Conservation (phyloP, 2,329 filamentous ascomycete genomes). For the Aschersonia sp. region DNA sequence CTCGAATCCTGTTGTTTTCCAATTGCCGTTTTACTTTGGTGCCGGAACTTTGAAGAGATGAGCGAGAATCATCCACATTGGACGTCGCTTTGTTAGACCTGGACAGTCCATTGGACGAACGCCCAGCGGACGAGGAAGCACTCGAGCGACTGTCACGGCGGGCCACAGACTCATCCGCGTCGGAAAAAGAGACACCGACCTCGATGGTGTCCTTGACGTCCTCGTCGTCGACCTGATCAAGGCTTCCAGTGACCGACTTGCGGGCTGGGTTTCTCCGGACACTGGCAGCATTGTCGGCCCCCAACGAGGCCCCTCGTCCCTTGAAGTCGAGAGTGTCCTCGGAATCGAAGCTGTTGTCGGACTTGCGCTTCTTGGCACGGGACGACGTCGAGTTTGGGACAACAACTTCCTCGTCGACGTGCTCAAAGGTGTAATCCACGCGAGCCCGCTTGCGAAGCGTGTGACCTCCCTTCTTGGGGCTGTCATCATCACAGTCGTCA, state of each 20-base stretch:
- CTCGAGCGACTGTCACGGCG: slow-evolving; percentile 12
- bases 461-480: slow-evolving; percentile 42
- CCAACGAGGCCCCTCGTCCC: slow-evolving; percentile 22
- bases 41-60: neutral
- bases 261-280: slow-evolving; percentile 25
- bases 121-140: slow-evolving; percentile 13
- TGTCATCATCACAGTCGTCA: slow-evolving; percentile 31
- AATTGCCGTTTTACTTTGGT: neutral
- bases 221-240: slow-evolving; percentile 24
- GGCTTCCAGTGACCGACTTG: slow-evolving; percentile 19
- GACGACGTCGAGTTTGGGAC: slow-evolving; percentile 20
- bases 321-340: slow-evolving; percentile 17
- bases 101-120: slow-evolving; percentile 8
- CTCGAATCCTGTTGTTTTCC: neutral
- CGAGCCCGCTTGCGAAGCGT: slow-evolving; percentile 41
- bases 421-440: slow-evolving; percentile 41
- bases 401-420: slow-evolving; percentile 32
- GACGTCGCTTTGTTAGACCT: slow-evolving; percentile 6
- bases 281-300: slow-evolving; percentile 18
- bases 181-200: slow-evolving; percentile 29
- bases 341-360: slow-evolving; percentile 18
- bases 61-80: neutral
- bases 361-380: slow-evolving; percentile 21
- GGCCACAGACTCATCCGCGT: slow-evolving; percentile 16
- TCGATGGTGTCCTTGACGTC: slow-evolving; percentile 44